Base-by-base conservation (phyloP, 2,329 filamentous ascomycete species). In the Lecanosticta acicola region DNA sequence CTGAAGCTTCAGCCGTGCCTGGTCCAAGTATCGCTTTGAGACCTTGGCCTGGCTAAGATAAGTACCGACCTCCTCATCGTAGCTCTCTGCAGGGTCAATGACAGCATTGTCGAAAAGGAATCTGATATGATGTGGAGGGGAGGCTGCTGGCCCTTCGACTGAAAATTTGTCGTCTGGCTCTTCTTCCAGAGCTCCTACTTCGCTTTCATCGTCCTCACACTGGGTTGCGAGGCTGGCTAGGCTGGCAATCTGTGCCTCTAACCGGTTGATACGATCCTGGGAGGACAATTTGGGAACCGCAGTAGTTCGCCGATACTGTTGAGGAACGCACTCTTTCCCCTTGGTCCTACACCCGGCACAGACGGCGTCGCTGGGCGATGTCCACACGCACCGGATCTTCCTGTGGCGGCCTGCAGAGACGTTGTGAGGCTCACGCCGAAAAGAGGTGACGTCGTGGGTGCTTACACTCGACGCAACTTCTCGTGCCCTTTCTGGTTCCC, bases 91-190 rank as follows among this genome's bases (percentile, higher is more conserved):
- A 16, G 50, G 54, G 7, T 45, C 46, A n/a, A 65, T 56, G 39
- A 59, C 48, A 21, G 58, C 54, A 40, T 64, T 63, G 32, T 64
- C 56, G 45, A 65, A 64, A 8, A 64, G 52, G 20, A 59, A 57
- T 32, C 51, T 55, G 1, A 65, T 43, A 45, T 65, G 61, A 7
- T 56, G 48, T 20, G 62, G 62, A 32, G 52, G 52, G 4, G 55
- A 51, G 5, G 56, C 38, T n/a, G 51, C 46, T 38, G 50, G 53
- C 8, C 43, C 53, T 24, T 46, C 37, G 21, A 8, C n/a, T 18
- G 38, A 32, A 34, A 11, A 35, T 33, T 19, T 36, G 11, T 8
- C 39, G 7, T 49, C 45, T 14, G 36, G 17, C 10, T 48, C 38
- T 11, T 29, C 24, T 29, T 11, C 24, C 5, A 11, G 11, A 11